Evolutionary conservation across 2,329 filamentous ascomycete species (phyloP).

Genomic region (Stemphylium lycopersici): DNA sequence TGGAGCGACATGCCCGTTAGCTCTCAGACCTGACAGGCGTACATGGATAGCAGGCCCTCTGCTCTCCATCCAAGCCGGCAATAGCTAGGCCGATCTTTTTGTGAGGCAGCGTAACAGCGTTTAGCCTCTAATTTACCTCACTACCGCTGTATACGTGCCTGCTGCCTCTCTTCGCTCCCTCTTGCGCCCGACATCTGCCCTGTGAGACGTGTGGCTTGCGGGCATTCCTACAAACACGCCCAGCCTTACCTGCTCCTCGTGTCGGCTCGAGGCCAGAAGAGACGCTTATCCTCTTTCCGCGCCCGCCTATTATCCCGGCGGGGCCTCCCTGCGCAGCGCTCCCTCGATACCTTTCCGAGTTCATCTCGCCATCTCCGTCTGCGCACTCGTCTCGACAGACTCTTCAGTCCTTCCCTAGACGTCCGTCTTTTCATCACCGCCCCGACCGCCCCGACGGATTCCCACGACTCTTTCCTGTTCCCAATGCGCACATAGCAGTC

Average conservation of each 20-base stretch:
- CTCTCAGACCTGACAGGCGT: constrained; percentile 5
- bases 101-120: constrained; percentile 9
- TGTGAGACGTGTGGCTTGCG: constrained; percentile 3
- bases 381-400: background rate
- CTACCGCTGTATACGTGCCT: background rate
- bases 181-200: background rate
- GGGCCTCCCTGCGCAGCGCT: constrained; percentile 10
- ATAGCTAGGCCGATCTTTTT: constrained; percentile 2
- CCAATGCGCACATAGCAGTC: constrained; percentile 46
- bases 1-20: constrained; percentile 2
- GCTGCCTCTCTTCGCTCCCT: background rate
- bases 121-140: background rate
- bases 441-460: constrained; percentile 19
- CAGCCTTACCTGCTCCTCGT: background rate
- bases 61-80: background rate
- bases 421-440: background rate
- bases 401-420: constrained; percentile 2
- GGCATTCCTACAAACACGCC: background rate
- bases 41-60: background rate
- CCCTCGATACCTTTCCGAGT: constrained; percentile 6
- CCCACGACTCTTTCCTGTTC: constrained; percentile 19
- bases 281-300: constrained; percentile 6
- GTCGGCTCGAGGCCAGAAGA: background rate
- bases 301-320: constrained; percentile 8
- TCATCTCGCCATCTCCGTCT: constrained; percentile 8